Evolutionary conservation across 1,284 basidiomycete genomes (phyloP), one percentile per base, ranked within the genome.

Genomic region (Puccinia hordei): DNA sequence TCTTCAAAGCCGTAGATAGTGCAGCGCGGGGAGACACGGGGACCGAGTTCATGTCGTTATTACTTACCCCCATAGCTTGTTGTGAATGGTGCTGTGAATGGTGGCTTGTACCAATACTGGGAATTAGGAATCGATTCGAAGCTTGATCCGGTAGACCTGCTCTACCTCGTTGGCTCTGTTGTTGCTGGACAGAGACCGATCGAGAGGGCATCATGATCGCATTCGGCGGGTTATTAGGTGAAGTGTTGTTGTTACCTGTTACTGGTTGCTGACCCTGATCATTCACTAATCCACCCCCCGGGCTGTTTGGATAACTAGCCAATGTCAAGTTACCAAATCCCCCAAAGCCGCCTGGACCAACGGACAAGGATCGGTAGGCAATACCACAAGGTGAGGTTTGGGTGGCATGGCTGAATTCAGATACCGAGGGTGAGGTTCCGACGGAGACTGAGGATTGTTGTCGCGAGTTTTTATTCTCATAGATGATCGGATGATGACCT

Each of bases 261-360:
- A 15, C 17, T 17, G n/a, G 51, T 27, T 63, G 22, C 17, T 69
- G 66, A 24, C 46, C 33, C 27, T 55, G 71, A 51, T 73, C 71
- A 55, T 35, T 73, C 17, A 46, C 35, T 5, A 53, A 17, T 27
- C n/a, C 46, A 38, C 71, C 71, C 10, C 33, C 73, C n/a, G 75
- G 75, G 44, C 65, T 69, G 38, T 59, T 78, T 22, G 75, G 75
- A 69, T 78, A 69, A 44, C 75, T 78, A 19, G 44, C 51, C 5
- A 78, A 46, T 12, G 63, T 57, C 35, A 78, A 30, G 44, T 63
- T 63, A 4, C 73, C 73, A 22, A 74, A 78, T 33, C 41, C 74
- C 30, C n/a, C 57, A 53, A 65, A 76, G 5, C 61, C 53, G n/a
- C 17, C 51, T 30, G 75, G 65, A 78, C 65, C 63, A 19, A 78